Evolutionary conservation across 176 grass and related monocot species (phyloP), one percentile per base, ranked within the genome.

Genomic region (Melocanna baccifera): DNA sequence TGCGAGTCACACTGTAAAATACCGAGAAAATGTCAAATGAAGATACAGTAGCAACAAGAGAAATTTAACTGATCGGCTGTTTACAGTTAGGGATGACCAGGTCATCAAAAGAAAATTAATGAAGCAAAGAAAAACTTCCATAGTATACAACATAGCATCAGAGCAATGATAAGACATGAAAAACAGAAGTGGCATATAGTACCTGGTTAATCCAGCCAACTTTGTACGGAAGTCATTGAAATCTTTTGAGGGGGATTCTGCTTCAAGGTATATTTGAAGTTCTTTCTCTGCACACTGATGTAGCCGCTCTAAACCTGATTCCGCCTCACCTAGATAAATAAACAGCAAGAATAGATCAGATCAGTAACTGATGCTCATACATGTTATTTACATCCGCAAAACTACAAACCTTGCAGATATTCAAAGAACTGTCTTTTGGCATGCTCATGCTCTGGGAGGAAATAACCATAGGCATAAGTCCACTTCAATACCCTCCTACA

Each of bases 231-330:
- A 99, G 53, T 99, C 97, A 62, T 94, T 96, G 61, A 99, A 99
- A 81, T 99, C 97, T 84, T 94, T 96, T 12, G 91, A 88, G 65
- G 97, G 91, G 69, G 61, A 86, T 58, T 99, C 93, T 81, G 93
- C 93, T 12, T 99, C 97, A 68, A 99, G 97, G 86, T 96, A 92
- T 66, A 86, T 62, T 91, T 99, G 97, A 63, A 99, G 91, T 78
- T 99, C 97, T 89, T 96, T 99, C 79, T 99, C 97, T 63, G 97
- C 97, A 79, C 97, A 99, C 59, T 99, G 97, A 91, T 99, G 97
- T 63, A 99, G 80, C 45, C 97, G 91, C 86, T 99, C 97, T 75
- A 99, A 91, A 53, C 97, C 97, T 36, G 97, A 99, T 86, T 99
- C 97, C 12, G 97, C 97, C 73, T 99, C 97, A 62, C 97, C 97